Evolutionary conservation across 2,329 filamentous ascomycete genomes (phyloP).

Genomic region (Ceratocystis alfenasii): DNA sequence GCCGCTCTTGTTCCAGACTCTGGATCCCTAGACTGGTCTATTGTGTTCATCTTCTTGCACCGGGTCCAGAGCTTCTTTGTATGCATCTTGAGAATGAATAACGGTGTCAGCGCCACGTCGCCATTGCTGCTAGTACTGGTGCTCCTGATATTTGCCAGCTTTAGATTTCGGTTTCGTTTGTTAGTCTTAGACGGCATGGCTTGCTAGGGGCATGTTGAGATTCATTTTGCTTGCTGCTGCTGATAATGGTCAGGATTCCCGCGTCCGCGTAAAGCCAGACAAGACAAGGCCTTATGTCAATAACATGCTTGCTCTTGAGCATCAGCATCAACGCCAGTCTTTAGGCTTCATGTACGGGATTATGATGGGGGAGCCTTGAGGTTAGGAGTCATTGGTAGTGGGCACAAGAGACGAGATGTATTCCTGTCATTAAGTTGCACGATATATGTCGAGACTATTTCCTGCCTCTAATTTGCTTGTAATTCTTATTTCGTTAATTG

Average conservation of each 20-base stretch:
- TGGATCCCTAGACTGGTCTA: neutral
- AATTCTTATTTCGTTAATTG: neutral
- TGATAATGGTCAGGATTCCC: neutral
- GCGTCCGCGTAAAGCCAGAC: neutral
- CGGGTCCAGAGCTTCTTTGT: neutral
- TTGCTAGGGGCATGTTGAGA: neutral
- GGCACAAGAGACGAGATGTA: too few species aligned
- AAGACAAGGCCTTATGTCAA: neutral
- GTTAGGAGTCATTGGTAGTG: neutral
- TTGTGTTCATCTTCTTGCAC: neutral
- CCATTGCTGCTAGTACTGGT: neutral
- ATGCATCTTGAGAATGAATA: neutral
- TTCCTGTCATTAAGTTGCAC: neutral
- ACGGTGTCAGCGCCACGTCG: neutral
- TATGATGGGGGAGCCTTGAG: neutral
- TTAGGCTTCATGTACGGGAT: neutral
- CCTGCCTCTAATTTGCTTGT: neutral
- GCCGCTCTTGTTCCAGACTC: neutral
- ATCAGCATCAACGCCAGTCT: neutral
- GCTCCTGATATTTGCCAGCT: neutral
- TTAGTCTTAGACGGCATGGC: neutral
- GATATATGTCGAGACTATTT: neutral
- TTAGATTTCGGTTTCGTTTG: neutral
- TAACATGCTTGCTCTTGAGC: constrained; percentile 2
- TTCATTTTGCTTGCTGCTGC: too few species aligned